Percentiles rank a stretch among this genome's conserved stretches.
These are phyloP conservation scores for Clitoria ternatea DNA, from an alignment of 306 rosid genomes.

Conservation along the genomic window DNA sequence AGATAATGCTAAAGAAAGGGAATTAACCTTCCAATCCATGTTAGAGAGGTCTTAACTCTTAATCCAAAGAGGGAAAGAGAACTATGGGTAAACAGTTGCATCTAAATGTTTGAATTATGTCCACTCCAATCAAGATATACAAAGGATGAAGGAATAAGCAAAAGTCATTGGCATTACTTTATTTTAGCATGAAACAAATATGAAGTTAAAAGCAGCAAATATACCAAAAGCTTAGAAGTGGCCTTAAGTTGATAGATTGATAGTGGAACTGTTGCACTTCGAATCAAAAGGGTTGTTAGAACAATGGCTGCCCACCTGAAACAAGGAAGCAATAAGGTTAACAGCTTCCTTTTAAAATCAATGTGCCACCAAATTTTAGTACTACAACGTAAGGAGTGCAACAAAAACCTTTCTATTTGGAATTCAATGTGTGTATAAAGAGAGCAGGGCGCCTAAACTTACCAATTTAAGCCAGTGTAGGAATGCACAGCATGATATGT, in stretches of 20 bases:
- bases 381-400: background rate
- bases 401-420: background rate
- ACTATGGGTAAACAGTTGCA: background rate
- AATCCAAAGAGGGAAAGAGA: constrained; percentile 11
- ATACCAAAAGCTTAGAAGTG: constrained; percentile 69
- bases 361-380: constrained; percentile 16
- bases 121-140: constrained; percentile 2
- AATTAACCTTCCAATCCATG: background rate
- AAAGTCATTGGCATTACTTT: background rate
- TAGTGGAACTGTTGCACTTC: constrained; percentile 61
- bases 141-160: background rate
- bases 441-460: constrained; percentile 30
- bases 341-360: constrained; percentile 4
- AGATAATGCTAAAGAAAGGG: background rate
- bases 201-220: constrained; percentile 29
- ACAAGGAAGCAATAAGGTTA: constrained; percentile 9
- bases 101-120: background rate
- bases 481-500: constrained; percentile 64
- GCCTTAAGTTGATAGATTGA: constrained; percentile 75
- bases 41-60: background rate
- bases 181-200: constrained; percentile 16
- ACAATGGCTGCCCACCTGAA: constrained; percentile 90
- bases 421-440: background rate
- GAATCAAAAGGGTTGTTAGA: constrained; percentile 65
- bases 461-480: constrained; percentile 76